Evolutionary conservation across 805 yeast species (phyloP).

Genomic region (Metschnikowia lunata): DNA sequence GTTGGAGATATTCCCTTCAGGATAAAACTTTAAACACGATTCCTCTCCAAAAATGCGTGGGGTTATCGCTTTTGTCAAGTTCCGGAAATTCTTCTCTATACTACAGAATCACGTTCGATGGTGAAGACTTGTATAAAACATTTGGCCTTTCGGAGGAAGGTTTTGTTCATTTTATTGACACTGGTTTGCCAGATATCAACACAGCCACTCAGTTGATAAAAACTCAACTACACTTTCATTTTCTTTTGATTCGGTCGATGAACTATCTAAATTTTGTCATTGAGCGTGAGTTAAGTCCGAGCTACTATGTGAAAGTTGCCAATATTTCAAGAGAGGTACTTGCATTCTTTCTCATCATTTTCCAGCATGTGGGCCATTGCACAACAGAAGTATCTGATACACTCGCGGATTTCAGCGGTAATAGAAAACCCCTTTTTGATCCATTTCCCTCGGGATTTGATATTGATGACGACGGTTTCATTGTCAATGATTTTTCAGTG

Average conservation of each 20-base stretch:
- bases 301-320: slow-evolving; percentile 32
- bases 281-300: slow-evolving; percentile 36
- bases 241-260: slow-evolving; percentile 37
- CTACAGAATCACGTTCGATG: slow-evolving; percentile 24
- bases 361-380: slow-evolving; percentile 30
- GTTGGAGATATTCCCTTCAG: slow-evolving; percentile 38
- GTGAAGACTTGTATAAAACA: slow-evolving; percentile 11
- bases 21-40: slow-evolving; percentile 21
- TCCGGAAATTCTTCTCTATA: slow-evolving; percentile 26
- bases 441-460: slow-evolving; percentile 25
- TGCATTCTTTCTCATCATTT: slow-evolving; percentile 34
- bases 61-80: slow-evolving; percentile 24
- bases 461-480: slow-evolving; percentile 43
- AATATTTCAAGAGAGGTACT: slow-evolving; percentile 36
- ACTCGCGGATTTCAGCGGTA: not conserved
- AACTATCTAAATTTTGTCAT: slow-evolving; percentile 39
- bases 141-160: slow-evolving; percentile 15
- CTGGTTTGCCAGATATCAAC: slow-evolving; percentile 36
- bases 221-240: slow-evolving; percentile 43
- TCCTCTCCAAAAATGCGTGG: slow-evolving; percentile 29
- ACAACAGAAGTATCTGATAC: slow-evolving; percentile 1
- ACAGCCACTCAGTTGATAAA: slow-evolving; percentile 38
- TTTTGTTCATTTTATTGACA: slow-evolving; percentile 21
- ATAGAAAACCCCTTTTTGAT: slow-evolving; percentile 1
- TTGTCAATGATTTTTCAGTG: slow-evolving; percentile 40